Evolutionary conservation across 106 monocot species (phyloP), one percentile per base, ranked within the genome.

Genomic region (Acorus gramineus): DNA sequence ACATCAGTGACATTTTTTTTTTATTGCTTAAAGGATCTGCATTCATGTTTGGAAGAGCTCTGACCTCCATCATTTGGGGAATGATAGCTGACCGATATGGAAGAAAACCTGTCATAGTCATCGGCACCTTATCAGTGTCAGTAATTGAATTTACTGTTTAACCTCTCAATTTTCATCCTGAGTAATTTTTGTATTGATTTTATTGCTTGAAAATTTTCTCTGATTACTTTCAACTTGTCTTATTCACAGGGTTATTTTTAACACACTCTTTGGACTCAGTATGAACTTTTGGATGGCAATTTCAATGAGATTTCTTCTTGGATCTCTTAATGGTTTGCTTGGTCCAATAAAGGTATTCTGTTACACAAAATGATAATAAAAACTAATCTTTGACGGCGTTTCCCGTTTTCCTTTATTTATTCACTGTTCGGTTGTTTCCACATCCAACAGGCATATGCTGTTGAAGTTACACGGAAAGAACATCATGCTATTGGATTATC

Each of bases 261-360:
- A 95, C 53, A 79, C 87, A 13, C 65, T 90, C 2, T 95, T 95
- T 80, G 95, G 95, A 8, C 71, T 95, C 51, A 95, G 95, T 66
- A 55, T 59, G 11, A 84, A 50, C 66, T 90, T 86, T 70, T 87
- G 86, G 90, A 95, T 90, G 90, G 95, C 90, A 63, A 7, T 62
- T 8, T 8, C 9, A 49, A 9, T 9, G 47, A 48, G 64, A 50
- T 14, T 64, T 12, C 9, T 64, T 50, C 64, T 64, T 64, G 64
- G 64, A 49, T 10, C 64, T 64, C 63, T 90, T 14, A 95, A 90
- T 80, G 95, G 90, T 14, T 64, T 87, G 59, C 74, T 91, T 62
- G 91, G 81, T 4, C 78, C 91, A 8, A 77, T 86, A 58, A 86
- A 86, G 76, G 91, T 91, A 73, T 28, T 28, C 28, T 28, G 28